phyloP scores from a whole-genome alignment of 352 stramenopile genomes.

The Globisporangium parvum region DNA sequence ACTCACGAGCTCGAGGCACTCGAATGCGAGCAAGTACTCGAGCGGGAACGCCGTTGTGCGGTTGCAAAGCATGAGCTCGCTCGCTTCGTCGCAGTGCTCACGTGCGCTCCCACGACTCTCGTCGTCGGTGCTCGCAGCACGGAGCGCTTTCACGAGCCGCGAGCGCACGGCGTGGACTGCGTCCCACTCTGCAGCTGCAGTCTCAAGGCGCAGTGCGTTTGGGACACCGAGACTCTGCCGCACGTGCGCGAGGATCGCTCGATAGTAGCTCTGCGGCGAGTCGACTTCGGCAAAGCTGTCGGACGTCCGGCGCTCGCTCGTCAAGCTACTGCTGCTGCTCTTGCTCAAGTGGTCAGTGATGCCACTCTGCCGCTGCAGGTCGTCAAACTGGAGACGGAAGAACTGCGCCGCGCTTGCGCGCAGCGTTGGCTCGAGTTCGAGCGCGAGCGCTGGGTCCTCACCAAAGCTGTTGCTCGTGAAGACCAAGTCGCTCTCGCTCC shows the following conservation, averaged over 20 bases:
- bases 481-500: constrained; percentile 37
- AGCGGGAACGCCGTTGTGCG: constrained; percentile 50
- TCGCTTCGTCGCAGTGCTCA: constrained; percentile 26
- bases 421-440: constrained; percentile 32
- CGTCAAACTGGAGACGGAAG: constrained; percentile 50
- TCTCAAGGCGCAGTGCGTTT: constrained; percentile 27
- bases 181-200: constrained; percentile 30
- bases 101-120: constrained; percentile 15
- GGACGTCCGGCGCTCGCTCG: not conserved
- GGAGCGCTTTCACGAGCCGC: constrained; percentile 31
- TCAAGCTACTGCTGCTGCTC: not conserved
- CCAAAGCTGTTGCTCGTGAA: constrained; percentile 46
- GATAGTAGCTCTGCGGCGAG: constrained; percentile 3
- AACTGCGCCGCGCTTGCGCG: constrained; percentile 47
- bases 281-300: constrained; percentile 6
- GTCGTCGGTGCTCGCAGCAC: constrained; percentile 19
- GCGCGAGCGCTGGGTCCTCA: constrained; percentile 37
- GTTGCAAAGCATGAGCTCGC: constrained; percentile 26
- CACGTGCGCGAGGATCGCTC: constrained; percentile 3
- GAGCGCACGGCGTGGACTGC: constrained; percentile 32
- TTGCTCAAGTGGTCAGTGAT: not conserved
- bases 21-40: constrained; percentile 51
- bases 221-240: constrained; percentile 10
- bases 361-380: constrained; percentile 21
- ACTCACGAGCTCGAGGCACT: constrained; percentile 32